phyloP scores from a whole-genome alignment of 192 early-diverging fungal species.

The Coemansia sp. region DNA sequence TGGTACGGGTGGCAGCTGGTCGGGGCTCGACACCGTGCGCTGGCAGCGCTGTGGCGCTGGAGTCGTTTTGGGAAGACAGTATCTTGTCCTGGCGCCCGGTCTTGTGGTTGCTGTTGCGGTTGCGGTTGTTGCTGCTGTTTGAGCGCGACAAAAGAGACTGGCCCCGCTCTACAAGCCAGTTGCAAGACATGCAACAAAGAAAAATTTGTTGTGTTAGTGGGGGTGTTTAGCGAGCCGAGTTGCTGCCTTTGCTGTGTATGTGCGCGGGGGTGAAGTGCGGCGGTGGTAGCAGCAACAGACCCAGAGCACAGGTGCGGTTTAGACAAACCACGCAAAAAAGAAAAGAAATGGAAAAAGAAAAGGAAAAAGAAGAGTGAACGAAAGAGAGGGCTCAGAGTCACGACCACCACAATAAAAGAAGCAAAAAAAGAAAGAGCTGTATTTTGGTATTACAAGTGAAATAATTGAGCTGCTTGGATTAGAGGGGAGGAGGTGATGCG shows the following conservation, averaged over 20 bases:
- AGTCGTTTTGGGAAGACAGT: slow-evolving; percentile 42
- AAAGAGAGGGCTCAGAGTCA: background rate
- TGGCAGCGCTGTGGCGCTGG: slow-evolving; percentile 41
- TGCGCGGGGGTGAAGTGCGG: background rate
- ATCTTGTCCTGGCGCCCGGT: slow-evolving; percentile 38
- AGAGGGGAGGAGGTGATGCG: slow-evolving; percentile 4
- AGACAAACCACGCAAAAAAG: background rate
- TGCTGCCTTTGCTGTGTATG: background rate
- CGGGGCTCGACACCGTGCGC: slow-evolving; percentile 21
- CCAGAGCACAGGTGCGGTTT: background rate
- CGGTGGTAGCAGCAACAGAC: background rate
- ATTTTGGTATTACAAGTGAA: background rate
- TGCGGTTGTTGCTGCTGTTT: slow-evolving; percentile 39
- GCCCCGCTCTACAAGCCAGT: slow-evolving; percentile 54
- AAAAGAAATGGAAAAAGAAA: background rate
- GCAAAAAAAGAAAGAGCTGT: background rate
- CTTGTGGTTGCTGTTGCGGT: slow-evolving; percentile 44
- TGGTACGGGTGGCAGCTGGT: slow-evolving; percentile 14
- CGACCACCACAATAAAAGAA: background rate
- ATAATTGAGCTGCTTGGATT: slow-evolving; percentile 3
- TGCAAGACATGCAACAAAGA: slow-evolving; percentile 40
- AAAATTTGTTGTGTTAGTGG: slow-evolving; percentile 1
- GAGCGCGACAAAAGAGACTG: slow-evolving; percentile 52
- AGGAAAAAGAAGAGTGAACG: background rate
- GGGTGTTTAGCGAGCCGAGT: background rate